Evolutionary conservation across 2,329 filamentous ascomycete species (phyloP).

Genomic region (Xylaria multiplex): DNA sequence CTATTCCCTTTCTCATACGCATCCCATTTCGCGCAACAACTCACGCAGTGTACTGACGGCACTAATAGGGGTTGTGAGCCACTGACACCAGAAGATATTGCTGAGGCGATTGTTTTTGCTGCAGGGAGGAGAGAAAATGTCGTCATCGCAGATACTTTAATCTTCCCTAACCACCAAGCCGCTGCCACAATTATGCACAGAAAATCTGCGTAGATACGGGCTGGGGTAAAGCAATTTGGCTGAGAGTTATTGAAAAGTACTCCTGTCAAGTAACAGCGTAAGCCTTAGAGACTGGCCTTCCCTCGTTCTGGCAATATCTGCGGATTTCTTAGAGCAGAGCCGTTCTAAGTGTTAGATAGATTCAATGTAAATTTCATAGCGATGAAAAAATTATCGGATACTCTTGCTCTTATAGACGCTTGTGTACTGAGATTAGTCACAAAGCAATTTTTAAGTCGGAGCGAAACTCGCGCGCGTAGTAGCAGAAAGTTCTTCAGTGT

Average conservation of each 20-base stretch:
- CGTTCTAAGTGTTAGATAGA: neutral
- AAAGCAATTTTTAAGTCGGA: too few species aligned
- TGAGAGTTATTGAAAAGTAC: too few species aligned
- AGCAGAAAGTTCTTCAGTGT: neutral
- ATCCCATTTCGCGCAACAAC: neutral
- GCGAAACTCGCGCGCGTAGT: neutral
- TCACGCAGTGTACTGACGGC: neutral
- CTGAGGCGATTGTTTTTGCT: constrained; percentile 4
- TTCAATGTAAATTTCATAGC: neutral
- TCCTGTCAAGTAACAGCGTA: too few species aligned
- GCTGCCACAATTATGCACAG: constrained; percentile 8
- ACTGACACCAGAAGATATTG: constrained; percentile 8
- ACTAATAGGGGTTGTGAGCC: neutral
- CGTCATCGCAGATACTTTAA: constrained; percentile 5
- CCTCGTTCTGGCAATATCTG: neutral
- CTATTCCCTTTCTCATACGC: neutral
- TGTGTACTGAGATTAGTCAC: neutral
- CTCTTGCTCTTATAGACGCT: neutral
- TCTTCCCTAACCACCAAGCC: constrained; percentile 2
- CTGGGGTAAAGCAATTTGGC: too few species aligned
- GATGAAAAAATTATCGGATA: too few species aligned
- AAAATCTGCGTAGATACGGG: constrained; percentile 3
- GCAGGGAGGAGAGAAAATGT: constrained; percentile 8
- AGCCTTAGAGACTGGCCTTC: neutral
- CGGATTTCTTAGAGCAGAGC: neutral